Conservation (phyloP, 495 filamentous ascomycete genomes). For the Aspergillus wentii region DNA sequence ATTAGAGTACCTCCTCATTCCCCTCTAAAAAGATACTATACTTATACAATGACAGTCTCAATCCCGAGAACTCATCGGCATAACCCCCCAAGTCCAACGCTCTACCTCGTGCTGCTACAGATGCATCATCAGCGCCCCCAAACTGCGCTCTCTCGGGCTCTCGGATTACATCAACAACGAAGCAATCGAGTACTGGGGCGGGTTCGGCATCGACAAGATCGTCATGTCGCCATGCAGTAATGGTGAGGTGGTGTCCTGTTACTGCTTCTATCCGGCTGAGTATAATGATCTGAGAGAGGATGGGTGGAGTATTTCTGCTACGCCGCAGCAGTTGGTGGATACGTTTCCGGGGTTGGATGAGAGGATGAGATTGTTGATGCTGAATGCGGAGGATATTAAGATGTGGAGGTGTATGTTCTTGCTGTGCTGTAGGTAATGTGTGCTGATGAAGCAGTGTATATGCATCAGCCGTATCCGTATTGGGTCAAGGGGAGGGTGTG, state of each 20-base stretch:
- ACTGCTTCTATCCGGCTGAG: constrained; percentile 20
- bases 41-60: not conserved
- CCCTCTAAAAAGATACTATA: not conserved
- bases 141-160: constrained; percentile 17
- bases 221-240: constrained; percentile 26
- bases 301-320: constrained; percentile 20
- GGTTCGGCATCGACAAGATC: constrained; percentile 28
- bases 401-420: constrained; percentile 21
- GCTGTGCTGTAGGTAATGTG: not conserved
- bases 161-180: constrained; percentile 8
- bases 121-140: constrained; percentile 25
- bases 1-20: constrained; percentile 14
- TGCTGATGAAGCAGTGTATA: constrained; percentile 14
- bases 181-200: constrained; percentile 24
- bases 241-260: constrained; percentile 22
- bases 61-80: constrained; percentile 10
- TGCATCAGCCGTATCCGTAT: constrained; percentile 23
- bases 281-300: constrained; percentile 22
- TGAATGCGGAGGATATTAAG: constrained; percentile 24
- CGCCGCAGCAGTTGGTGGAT: constrained; percentile 19
- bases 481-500: constrained; percentile 21
- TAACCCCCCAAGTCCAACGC: constrained; percentile 18
- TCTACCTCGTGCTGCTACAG: constrained; percentile 26
- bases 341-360: constrained; percentile 23
- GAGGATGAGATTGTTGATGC: constrained; percentile 19